Evolutionary conservation across 192 early-diverging fungal species (phyloP), one percentile per base, ranked within the genome.

Genomic region (Gonapodya sp.): DNA sequence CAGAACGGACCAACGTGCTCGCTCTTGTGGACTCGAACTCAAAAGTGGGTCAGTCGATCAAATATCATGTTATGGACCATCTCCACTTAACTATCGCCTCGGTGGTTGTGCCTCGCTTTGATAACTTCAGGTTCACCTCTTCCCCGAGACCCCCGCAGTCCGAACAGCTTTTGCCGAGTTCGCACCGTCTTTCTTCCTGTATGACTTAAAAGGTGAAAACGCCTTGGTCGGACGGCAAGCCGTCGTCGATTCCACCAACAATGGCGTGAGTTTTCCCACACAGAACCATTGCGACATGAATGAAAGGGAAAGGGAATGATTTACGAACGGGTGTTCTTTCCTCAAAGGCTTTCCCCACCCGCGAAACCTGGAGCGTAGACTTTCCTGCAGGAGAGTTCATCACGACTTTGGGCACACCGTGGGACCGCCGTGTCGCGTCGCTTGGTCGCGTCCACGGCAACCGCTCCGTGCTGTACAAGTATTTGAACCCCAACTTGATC

Each of bases 391-490:
- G 84, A 1, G 88, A 89, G 73, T 81, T 35, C 33, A 73, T 89
- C 24, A 87, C 88, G 0, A 86, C 82, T 36, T 32, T 87, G 16
- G 86, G 79, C 0, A 73, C 46, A 18, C 36, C 81, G 35, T n/a
- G 36, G 31, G 30, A 80, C 35, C 82, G 86, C 85, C 75, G 75
- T 73, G 88, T 97, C 2, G 95, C 98, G 1, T 95, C 95, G 31
- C 80, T 97, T 33, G 98, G 98, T 30, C 91, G 96, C 18, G 95
- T 98, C 1, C 90, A 98, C 16, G 98, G 96, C 78, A 92, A 98
- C 84, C 94, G 98, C 35, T 92, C 91, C 36, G 98, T 99, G 1
- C 90, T 95, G n/a, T 99, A 97, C 93, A 99, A 99, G 85, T 99
- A 98, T 86, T 88, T 98, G 80, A 98, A 96, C 86, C 97, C 98